Evolutionary conservation across 352 stramenopile genomes (phyloP).

Genomic region (Pythium sukuiense): DNA sequence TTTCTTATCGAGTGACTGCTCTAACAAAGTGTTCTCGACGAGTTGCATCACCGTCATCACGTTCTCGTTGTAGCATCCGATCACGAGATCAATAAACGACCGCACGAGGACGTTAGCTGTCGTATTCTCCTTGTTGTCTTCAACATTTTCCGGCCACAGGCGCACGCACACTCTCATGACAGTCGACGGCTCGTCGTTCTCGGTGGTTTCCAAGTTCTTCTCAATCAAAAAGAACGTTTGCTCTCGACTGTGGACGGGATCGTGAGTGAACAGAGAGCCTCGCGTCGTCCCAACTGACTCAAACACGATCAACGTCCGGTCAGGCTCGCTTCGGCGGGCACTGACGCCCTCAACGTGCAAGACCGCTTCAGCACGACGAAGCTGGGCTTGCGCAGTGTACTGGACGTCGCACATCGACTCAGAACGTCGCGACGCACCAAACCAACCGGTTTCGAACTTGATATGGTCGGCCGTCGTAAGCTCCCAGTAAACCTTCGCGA

Average conservation of each 20-base stretch:
- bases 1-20: neutral
- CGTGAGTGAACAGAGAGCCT: neutral
- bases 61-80: constrained; percentile 18
- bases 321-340: neutral
- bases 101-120: too few species aligned
- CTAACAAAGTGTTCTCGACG: constrained; percentile 13
- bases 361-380: constrained; percentile 2
- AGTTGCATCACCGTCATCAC: constrained; percentile 6
- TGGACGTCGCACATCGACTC: neutral
- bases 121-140: neutral
- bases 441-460: neutral
- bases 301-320: constrained; percentile 9
- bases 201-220: neutral
- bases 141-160: constrained; percentile 4
- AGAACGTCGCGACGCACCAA: neutral
- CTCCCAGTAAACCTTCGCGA: neutral
- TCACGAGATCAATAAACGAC: constrained; percentile 8
- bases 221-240: constrained; percentile 3
- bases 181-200: constrained; percentile 6
- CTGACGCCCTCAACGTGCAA: constrained; percentile 3
- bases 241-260: neutral
- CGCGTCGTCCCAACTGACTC: neutral
- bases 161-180: constrained; percentile 7
- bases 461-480: neutral
- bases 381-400: neutral